Evolutionary conservation across 2,329 filamentous ascomycete species (phyloP), one percentile per base, ranked within the genome.

Genomic region (Albifimbria verrucaria): DNA sequence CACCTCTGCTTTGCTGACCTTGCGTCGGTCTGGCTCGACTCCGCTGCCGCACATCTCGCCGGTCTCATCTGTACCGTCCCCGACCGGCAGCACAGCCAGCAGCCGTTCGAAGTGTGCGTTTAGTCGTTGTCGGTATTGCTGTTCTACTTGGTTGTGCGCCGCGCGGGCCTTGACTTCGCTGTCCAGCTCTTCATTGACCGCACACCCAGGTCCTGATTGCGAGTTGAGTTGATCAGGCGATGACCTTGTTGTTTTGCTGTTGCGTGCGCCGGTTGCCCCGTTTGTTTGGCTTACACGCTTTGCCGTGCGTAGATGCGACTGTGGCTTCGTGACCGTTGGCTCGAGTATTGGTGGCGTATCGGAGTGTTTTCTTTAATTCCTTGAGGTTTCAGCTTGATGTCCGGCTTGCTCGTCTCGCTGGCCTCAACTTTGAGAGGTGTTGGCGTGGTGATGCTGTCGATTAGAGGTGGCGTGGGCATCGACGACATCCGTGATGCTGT

Each of bases 51-150:
- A 54, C 32, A n/a, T 12, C 12, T 54, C 49, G 43, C 64, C 66
- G 32, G 62, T 61, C 24, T 67, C 68, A 20, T 63, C 68, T 7
- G 64, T 59, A 32, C 56, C 46, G 43, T 60, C 62, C 25, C 58
- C 39, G 51, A 69, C 59, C 2, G 74, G 74, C 1, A 77, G 65
- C 1, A 72, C 70, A 36, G 68, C 65, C 1, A 77, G 65, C 12
- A 77, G 70, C 43, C 66, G 65, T 60, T 76, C 73, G 52, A 77
- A 77, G 60, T 77, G 72, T 2, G 66, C 64, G 54, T 77, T 77
- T 28, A 77, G 71, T 22, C 75, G 66, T 63, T 76, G 75, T 32
- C 75, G 72, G 63, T 77, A 77, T 59, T 77, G 73, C 60, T 77
- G 75, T 64, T 77, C 75, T 9, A 77, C 74, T 49, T 76, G 71